phyloP scores from a whole-genome alignment of 441 rosid genomes.

The Jatropha podagrica region DNA sequence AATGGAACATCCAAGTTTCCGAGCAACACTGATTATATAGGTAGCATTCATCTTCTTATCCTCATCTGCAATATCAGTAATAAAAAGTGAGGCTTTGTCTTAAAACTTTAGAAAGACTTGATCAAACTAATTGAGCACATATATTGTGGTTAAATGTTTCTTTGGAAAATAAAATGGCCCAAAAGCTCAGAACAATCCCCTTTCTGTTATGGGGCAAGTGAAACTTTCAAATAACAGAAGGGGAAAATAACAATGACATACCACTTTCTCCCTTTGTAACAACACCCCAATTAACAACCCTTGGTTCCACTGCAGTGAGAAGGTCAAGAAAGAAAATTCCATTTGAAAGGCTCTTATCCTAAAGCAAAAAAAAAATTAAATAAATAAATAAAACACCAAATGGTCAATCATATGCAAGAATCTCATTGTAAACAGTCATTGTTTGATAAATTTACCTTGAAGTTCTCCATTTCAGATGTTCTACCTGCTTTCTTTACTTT shows the following conservation, averaged over 20 bases:
- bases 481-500: slow-evolving; percentile 75
- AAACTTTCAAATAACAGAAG: background rate
- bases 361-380: background rate
- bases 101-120: background rate
- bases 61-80: slow-evolving; percentile 61
- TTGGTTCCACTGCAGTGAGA: slow-evolving; percentile 82
- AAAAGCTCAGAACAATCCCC: background rate
- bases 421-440: background rate
- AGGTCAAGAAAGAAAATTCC: slow-evolving; percentile 94
- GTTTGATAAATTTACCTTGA: slow-evolving; percentile 56
- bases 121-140: slow-evolving; percentile 6
- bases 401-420: slow-evolving; percentile 4
- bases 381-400: background rate
- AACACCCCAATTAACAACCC: slow-evolving; percentile 95
- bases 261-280: slow-evolving; percentile 86
- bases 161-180: slow-evolving; percentile 9
- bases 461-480: slow-evolving; percentile 77
- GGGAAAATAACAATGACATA: slow-evolving; percentile 15
- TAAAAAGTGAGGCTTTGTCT: slow-evolving; percentile 18
- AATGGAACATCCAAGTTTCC: slow-evolving; percentile 97
- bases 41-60: slow-evolving; percentile 93
- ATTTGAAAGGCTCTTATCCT: slow-evolving; percentile 83
- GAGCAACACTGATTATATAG: slow-evolving; percentile 91
- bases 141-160: background rate
- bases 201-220: background rate